Conservation (phyloP, 1,284 basidiomycete genomes). For the Rhodotorula sp. region DNA sequence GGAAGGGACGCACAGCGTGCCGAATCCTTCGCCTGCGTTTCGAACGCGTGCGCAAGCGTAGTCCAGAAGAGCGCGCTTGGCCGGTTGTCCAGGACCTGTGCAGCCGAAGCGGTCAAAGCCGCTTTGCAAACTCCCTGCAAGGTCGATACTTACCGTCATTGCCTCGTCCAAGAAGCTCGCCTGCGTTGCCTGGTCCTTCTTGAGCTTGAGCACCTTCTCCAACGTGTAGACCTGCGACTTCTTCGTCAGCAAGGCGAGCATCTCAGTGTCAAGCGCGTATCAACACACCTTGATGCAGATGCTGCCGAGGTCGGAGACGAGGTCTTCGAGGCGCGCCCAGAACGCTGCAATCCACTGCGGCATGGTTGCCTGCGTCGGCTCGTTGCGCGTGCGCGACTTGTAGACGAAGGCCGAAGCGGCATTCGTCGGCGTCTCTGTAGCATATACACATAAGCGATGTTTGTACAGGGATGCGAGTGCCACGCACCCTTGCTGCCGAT, state of each 20-base stretch:
- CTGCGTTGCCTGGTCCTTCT: constrained; percentile 76
- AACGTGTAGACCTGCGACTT: constrained; percentile 76
- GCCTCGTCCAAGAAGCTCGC: constrained; percentile 83
- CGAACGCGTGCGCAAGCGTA: constrained; percentile 73
- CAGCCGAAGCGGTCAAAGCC: no score
- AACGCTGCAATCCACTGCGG: constrained; percentile 78
- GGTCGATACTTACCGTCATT: constrained; percentile 65
- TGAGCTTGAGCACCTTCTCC: constrained; percentile 86
- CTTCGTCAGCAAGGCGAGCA: no score
- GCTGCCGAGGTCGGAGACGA: constrained; percentile 76
- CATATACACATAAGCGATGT: background rate
- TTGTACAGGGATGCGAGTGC: background rate
- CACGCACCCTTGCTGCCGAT: constrained; percentile 68
- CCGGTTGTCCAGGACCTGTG: constrained; percentile 76
- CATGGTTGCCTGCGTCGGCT: constrained; percentile 77
- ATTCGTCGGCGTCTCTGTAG: constrained; percentile 30
- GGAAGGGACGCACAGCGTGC: constrained; percentile 64
- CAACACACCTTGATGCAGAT: constrained; percentile 78
- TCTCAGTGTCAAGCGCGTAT: background rate
- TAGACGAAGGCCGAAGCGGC: constrained; percentile 56
- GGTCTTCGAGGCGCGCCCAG: constrained; percentile 76
- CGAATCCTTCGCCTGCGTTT: constrained; percentile 73
- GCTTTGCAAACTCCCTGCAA: background rate
- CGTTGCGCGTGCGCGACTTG: constrained; percentile 75
- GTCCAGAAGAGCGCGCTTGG: constrained; percentile 91